Conservation (phyloP, 345 rosid species). For the Euphorbia peplus region DNA sequence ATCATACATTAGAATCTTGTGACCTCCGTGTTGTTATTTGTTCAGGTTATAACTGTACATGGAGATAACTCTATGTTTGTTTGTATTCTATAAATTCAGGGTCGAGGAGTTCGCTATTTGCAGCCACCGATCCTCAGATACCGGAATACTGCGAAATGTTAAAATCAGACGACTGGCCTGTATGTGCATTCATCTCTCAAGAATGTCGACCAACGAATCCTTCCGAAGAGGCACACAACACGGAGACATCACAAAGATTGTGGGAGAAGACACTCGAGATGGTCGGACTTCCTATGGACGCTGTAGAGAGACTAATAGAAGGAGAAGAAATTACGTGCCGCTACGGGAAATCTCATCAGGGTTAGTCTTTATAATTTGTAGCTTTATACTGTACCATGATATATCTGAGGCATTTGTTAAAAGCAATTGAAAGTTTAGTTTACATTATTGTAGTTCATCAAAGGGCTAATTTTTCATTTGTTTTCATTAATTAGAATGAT, state of each 20-base stretch:
- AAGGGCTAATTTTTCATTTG: background rate
- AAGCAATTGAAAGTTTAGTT: background rate
- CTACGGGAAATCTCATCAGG: background rate
- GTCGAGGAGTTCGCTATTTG: conserved; percentile 80
- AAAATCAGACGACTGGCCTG: conserved; percentile 86
- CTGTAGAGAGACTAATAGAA: conserved; percentile 70
- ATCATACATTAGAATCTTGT: background rate
- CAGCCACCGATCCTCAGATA: conserved; percentile 95
- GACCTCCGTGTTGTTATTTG: background rate
- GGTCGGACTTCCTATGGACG: conserved; percentile 76
- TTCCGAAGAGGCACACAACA: conserved; percentile 87
- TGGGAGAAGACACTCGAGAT: conserved; percentile 92
- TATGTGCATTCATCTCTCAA: conserved; percentile 86
- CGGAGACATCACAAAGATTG: conserved; percentile 55
- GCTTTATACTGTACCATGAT: background rate
- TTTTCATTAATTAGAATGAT: no score
- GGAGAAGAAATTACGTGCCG: conserved; percentile 53
- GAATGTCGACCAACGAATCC: conserved; percentile 91
- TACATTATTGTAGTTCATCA: background rate
- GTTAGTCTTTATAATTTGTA: conserved; percentile 4
- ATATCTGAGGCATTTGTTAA: background rate
- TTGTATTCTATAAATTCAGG: conserved; percentile 37
- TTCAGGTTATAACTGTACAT: background rate
- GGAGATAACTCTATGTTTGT: conserved; percentile 2
- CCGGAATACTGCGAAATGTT: conserved; percentile 79